Base-by-base conservation (phyloP, 2,329 filamentous ascomycete species). In the Dothidotthia symphoricarpi region DNA sequence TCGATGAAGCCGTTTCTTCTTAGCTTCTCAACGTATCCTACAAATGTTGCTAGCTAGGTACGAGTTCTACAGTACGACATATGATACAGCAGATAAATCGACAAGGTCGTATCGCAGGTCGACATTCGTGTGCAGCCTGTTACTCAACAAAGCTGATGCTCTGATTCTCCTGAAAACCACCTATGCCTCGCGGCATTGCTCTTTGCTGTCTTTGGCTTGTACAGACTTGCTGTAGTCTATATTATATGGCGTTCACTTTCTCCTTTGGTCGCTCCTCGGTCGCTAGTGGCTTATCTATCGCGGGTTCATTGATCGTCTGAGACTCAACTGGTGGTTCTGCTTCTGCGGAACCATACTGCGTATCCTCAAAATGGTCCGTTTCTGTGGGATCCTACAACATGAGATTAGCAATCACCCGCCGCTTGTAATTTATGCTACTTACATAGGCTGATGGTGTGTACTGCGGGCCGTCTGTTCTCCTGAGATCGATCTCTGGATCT, bases 401-500 rank as follows among this genome's bases (percentile, higher is more conserved):
- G 10, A 17, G 5, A 34, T 57, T 17, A 56, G 49, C 25, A 22
- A 10, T 5, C 16, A 2, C 13, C 4, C 16, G 8, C n/a, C 10
- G 12, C 15, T 5, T 6, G 22, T 12, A 22, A 36, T 3, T 16
- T 2, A 15, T 7, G 11, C 24, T 16, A 45, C 54, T 12, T 44
- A 61, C 59, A 27, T 63, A 63, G 25, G 53, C 43, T 22, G 51
- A 33, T 24, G 51, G 44, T 15, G 52, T 50, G 32, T 56, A 62
- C 36, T 57, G 56, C 16, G 53, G 56, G 13, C 51, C 51, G 24
- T 55, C 55, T 28, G 47, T 48, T 28, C 42, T 48, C 15, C 36
- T 40, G n/a, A 61, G 39, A 32, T 65, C 56, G 13, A 63, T 55
- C 1, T 44, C 45, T 2, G 57, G 56, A 28, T 91, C 86, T 7